Evolutionary conservation across 2,329 filamentous ascomycete species (phyloP), one percentile per base, ranked within the genome.

Genomic region (Lachnellula cervina): DNA sequence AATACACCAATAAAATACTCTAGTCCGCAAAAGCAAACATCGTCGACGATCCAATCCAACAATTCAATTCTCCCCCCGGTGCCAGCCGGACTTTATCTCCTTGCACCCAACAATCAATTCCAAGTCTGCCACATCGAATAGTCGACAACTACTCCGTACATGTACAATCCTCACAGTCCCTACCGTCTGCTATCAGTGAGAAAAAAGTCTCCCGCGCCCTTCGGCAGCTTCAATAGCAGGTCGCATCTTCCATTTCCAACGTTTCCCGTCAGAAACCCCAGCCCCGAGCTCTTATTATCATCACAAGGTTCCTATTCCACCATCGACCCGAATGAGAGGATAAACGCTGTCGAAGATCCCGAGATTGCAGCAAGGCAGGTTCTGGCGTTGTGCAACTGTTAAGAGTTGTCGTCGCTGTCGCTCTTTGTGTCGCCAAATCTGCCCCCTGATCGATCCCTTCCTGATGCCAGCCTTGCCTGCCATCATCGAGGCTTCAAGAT

Each of bases 401-500:
- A 57, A 53, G 58, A 52, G 54, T 56, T 52, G 51, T 44, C 42
- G 42, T 44, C 42, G 23, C 44, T 32, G 44, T 32, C 44, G 44
- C 44, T 23, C 9, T 32, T 32, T 11, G 28, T 32, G 28, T 32
- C 28, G 28, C 28, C 28, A 32, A 46, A 32, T 34, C 44, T 46
- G 6, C 44, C 44, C 49, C 50, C 56, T 52, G 51, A 54, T 59
- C 51, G 59, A 59, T 25, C 44, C 23, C 16, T 32, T 46, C 47
- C 54, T 51, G 54, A 61, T 59, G 61, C 56, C 52, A 54, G 42
- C 46, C 52, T 55, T 56, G 52, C 51, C 57, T 56, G 50, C 51
- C 49, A 44, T 45, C 47, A 53, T 52, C 44, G 49, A 46, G 49
- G 53, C 51, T 45, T 46, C 60, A 63, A 60, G 45, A 68, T 68